A percentile compares a stretch with the other conserved stretches of the same genome.
phyloP scores from a whole-genome alignment of 1,284 basidiomycete genomes.

The Microstroma glucosiphilum region DNA sequence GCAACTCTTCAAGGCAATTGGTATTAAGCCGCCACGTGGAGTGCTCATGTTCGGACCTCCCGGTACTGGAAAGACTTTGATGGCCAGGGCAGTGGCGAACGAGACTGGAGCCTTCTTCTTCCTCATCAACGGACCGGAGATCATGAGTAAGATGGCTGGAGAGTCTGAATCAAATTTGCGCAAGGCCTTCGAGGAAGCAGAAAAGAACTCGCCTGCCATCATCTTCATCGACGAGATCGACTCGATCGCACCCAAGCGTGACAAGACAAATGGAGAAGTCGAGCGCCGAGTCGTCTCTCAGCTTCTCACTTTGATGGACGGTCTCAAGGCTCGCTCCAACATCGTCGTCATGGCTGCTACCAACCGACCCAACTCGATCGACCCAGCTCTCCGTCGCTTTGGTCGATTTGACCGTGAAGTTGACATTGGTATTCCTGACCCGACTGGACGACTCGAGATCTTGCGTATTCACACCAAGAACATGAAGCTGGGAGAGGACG shows the following conservation, averaged over 20 bases:
- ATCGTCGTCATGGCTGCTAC: slow-evolving; percentile 99
- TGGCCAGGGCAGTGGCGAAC: slow-evolving; percentile 98
- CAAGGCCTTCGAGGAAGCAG: slow-evolving; percentile 98
- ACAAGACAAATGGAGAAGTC: slow-evolving; percentile 99
- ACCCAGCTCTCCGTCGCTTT: slow-evolving; percentile 93
- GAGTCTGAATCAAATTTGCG: slow-evolving; percentile 94
- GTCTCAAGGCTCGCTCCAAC: slow-evolving; percentile 94
- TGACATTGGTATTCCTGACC: slow-evolving; percentile 97
- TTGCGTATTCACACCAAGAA: slow-evolving; percentile 99
- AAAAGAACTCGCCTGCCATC: slow-evolving; percentile 99
- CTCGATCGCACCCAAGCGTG: slow-evolving; percentile 97
- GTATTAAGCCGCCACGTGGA: slow-evolving; percentile 93
- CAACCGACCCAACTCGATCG: slow-evolving; percentile 97
- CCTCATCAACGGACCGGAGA: slow-evolving; percentile 98
- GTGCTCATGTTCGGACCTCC: slow-evolving; percentile 51
- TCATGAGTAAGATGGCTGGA: slow-evolving; percentile 99
- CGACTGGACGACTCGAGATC: slow-evolving; percentile 95
- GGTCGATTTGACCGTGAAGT: slow-evolving; percentile 99
- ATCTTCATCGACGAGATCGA: slow-evolving; percentile 99
- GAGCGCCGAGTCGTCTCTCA: slow-evolving; percentile 98
- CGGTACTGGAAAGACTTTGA: slow-evolving; percentile 55
- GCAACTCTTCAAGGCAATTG: slow-evolving; percentile 98
- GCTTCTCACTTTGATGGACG: slow-evolving; percentile 96
- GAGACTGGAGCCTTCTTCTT: slow-evolving; percentile 99
- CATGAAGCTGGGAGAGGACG: slow-evolving; percentile 98